These are phyloP conservation scores for Phytophthora cajani DNA, from an alignment of 352 stramenopile species.

Conservation along the genomic window DNA sequence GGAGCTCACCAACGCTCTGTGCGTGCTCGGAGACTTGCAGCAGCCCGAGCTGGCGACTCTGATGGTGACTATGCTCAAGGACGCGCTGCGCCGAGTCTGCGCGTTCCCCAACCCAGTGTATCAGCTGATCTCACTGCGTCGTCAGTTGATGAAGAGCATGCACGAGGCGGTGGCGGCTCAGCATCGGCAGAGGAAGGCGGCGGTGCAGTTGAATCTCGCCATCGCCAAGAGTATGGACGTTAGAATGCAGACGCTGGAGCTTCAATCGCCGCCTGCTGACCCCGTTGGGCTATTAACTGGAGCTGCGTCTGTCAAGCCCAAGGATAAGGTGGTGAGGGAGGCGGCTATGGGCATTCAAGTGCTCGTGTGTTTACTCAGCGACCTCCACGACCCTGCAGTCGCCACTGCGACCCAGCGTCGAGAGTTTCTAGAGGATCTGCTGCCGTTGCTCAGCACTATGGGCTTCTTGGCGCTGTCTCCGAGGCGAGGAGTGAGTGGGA, in stretches of 20 bases:
- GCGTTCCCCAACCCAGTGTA: slow-evolving; percentile 64
- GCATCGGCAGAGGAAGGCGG: slow-evolving; percentile 50
- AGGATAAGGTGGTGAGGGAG: slow-evolving; percentile 43
- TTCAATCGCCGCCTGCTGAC: not conserved
- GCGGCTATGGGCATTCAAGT: slow-evolving; percentile 53
- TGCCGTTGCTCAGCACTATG: slow-evolving; percentile 49
- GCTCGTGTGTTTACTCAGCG: slow-evolving; percentile 42
- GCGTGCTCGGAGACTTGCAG: slow-evolving; percentile 56
- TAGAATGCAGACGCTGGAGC: not conserved
- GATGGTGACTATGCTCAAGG: slow-evolving; percentile 58
- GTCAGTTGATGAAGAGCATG: slow-evolving; percentile 66
- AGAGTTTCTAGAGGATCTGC: slow-evolving; percentile 55
- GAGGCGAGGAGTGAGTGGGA: slow-evolving; percentile 4
- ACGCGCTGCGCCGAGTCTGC: slow-evolving; percentile 46
- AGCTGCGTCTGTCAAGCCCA: slow-evolving; percentile 25
- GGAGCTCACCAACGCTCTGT: slow-evolving; percentile 57
- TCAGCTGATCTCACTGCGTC: slow-evolving; percentile 55
- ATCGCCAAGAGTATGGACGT: slow-evolving; percentile 22
- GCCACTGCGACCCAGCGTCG: slow-evolving; percentile 33
- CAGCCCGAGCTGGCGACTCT: slow-evolving; percentile 49
- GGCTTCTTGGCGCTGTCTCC: slow-evolving; percentile 47
- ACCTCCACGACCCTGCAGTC: slow-evolving; percentile 33
- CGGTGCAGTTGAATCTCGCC: slow-evolving; percentile 21
- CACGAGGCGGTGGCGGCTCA: slow-evolving; percentile 56
- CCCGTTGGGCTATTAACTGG: not conserved